phyloP scores from a whole-genome alignment of 2,329 filamentous ascomycete genomes.

The Geosmithia morbida region DNA sequence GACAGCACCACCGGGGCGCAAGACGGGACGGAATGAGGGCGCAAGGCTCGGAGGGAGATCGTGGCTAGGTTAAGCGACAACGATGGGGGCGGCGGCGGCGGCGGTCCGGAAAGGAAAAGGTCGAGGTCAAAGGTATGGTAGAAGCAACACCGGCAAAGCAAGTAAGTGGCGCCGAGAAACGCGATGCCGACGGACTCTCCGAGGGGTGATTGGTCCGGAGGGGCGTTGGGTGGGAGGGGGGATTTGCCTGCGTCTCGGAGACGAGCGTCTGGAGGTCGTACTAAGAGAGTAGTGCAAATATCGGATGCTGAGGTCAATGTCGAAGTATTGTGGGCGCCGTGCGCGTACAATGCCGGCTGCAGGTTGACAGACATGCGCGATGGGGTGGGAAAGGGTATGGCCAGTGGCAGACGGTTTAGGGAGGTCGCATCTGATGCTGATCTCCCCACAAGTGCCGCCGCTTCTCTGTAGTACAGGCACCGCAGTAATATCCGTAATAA shows the following conservation, averaged over 20 bases:
- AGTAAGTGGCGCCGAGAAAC: neutral
- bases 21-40: neutral
- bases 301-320: neutral
- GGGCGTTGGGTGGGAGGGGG: neutral
- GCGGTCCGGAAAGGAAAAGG: neutral
- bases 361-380: neutral
- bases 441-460: neutral
- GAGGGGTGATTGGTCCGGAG: neutral
- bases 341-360: neutral
- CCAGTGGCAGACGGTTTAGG: neutral
- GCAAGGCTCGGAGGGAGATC: neutral
- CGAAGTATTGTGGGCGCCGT: neutral
- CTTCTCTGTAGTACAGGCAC: too few species aligned
- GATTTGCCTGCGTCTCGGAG: neutral
- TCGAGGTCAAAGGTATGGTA: neutral
- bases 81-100: neutral
- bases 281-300: neutral
- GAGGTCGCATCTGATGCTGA: neutral
- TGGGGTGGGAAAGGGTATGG: neutral
- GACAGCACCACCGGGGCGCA: neutral
- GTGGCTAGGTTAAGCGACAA: neutral
- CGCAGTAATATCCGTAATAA: too few species aligned
- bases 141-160: neutral
- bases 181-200: neutral
- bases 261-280: neutral